Conservation (phyloP, 164 flowering plant species). For the grape (Vitis vinifera) region ASM3070453v1 NC_081821.1:10253501-10254000, state of each 20-base stretch:
- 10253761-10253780: no score
- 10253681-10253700: background rate
- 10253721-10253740: no score
- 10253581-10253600: constrained; percentile 91
- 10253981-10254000: background rate
- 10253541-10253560: constrained; percentile 68
- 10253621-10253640: constrained; percentile 95
- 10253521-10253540: background rate
- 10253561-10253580: constrained; percentile 92
- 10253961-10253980: background rate
- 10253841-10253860: constrained; percentile 92
- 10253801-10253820: constrained; percentile 97
- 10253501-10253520: background rate
- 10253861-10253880: constrained; percentile 79
- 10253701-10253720: background rate
- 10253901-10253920: background rate
- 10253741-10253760: no score
- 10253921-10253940: background rate
- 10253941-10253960: background rate
- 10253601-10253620: constrained; percentile 98
- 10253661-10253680: background rate
- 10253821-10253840: constrained; percentile 88
- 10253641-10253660: constrained; percentile 6
- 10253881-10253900: constrained; percentile 52
- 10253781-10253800: constrained; percentile 33